Percentiles rank a stretch among this genome's conserved stretches.
These are phyloP conservation scores for Paragyromitra xinjiangensis DNA, from an alignment of 495 filamentous ascomycete species.

Conservation along the genomic window DNA sequence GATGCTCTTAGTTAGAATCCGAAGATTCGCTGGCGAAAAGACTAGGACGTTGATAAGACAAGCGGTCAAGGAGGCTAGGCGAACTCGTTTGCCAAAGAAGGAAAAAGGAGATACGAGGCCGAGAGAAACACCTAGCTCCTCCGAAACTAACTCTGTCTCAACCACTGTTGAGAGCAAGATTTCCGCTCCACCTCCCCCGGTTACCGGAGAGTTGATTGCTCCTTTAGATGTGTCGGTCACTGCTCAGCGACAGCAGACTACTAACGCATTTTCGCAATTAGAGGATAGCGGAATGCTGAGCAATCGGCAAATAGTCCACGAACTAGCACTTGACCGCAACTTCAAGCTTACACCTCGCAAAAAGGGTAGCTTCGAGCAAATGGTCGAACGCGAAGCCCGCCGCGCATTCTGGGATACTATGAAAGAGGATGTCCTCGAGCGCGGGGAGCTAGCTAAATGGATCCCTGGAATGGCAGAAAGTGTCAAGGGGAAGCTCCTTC, in stretches of 20 bases:
- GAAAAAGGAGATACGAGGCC: constrained; percentile 75
- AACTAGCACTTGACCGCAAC: constrained; percentile 88
- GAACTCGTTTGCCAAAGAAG: constrained; percentile 73
- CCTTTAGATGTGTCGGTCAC: constrained; percentile 60
- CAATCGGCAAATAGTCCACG: constrained; percentile 87
- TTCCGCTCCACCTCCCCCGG: constrained; percentile 9
- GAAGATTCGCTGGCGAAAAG: constrained; percentile 85
- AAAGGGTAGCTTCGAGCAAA: constrained; percentile 64
- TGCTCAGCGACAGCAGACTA: constrained; percentile 60
- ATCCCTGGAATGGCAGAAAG: constrained; percentile 85
- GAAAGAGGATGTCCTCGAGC: constrained; percentile 72
- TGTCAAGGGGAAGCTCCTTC: constrained; percentile 81
- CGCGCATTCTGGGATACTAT: constrained; percentile 78
- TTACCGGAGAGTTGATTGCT: neutral
- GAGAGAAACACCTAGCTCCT: constrained; percentile 62
- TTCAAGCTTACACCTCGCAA: constrained; percentile 66
- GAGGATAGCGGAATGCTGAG: constrained; percentile 51
- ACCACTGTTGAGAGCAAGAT: constrained; percentile 23
- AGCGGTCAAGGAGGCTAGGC: constrained; percentile 81
- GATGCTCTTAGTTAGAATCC: constrained; percentile 84
- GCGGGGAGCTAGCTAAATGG: constrained; percentile 75
- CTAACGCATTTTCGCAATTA: constrained; percentile 55
- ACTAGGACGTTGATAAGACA: constrained; percentile 83
- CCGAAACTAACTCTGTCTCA: constrained; percentile 40
- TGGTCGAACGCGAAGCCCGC: constrained; percentile 60